phyloP scores from a whole-genome alignment of 1,284 basidiomycete genomes.

The Sutorius eximius region DNA sequence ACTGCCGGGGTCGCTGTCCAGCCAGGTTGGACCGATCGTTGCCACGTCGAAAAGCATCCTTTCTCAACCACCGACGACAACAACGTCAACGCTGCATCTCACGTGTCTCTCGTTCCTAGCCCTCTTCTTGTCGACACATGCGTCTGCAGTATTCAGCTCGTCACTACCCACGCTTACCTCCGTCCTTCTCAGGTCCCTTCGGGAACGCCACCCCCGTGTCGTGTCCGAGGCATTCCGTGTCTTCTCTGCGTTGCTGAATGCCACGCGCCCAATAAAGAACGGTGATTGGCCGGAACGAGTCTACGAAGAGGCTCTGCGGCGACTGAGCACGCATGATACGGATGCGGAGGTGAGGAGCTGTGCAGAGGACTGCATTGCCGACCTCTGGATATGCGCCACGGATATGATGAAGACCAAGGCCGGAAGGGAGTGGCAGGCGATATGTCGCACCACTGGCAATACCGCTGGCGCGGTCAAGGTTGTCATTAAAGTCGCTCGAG shows the following conservation, averaged over 20 bases:
- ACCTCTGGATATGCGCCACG: slow-evolving; percentile 84
- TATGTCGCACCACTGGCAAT: slow-evolving; percentile 77
- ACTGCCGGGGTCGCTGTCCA: slow-evolving; percentile 80
- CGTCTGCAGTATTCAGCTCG: slow-evolving; percentile 61
- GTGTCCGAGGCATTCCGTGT: slow-evolving; percentile 82
- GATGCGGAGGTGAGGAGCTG: slow-evolving; percentile 88
- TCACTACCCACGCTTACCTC: slow-evolving; percentile 69
- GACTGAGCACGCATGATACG: slow-evolving; percentile 79
- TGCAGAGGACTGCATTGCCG: slow-evolving; percentile 82
- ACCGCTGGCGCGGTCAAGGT: slow-evolving; percentile 72
- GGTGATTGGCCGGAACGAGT: slow-evolving; percentile 65
- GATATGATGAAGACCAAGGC: slow-evolving; percentile 64
- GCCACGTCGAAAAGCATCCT: slow-evolving; percentile 64
- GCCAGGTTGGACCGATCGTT: slow-evolving; percentile 63
- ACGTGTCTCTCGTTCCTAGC: slow-evolving; percentile 84
- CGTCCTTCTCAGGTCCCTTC: slow-evolving; percentile 70
- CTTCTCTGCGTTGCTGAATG: slow-evolving; percentile 69
- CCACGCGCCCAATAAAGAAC: slow-evolving; percentile 59
- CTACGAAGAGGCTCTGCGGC: slow-evolving; percentile 71
- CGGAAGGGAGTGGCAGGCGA: slow-evolving; percentile 75
- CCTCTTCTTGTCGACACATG: slow-evolving; percentile 81
- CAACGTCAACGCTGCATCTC: slow-evolving; percentile 74
- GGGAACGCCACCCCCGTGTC: slow-evolving; percentile 74
- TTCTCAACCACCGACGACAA: slow-evolving; percentile 61
- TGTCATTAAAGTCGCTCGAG: slow-evolving; percentile 67